Base-by-base conservation (phyloP, 371 early-diverging fungal species). In the Circinella minor region DNA sequence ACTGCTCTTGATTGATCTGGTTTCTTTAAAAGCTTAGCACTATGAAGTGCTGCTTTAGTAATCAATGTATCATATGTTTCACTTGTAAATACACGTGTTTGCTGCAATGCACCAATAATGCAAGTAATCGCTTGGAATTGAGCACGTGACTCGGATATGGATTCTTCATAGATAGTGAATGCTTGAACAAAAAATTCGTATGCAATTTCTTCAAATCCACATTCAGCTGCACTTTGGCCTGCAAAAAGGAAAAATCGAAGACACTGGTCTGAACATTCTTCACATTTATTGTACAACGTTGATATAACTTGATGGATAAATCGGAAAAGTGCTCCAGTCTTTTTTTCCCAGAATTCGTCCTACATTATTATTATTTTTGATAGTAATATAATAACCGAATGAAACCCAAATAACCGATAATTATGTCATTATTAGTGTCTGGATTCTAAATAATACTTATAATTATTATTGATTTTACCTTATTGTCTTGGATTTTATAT, bases 101-200 rank as follows among this genome's bases (percentile, higher is more conserved):
- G 84, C 69, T 89, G 89, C 47, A 98, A 79, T 11, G 95, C 89
- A 37, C 93, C 94, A 63, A 96, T 89, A 71, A 96, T 89, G 47
- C 90, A 88, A 5, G 87, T 88, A 63, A 98, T 91, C 5, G 94
- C 94, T 68, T 91, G 89, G 73, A 88, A 91, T 78, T 98, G 98
- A 4, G 92, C 91, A 71, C 90, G 89, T 49, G 95, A 94, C 63
- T 96, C 96, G 48, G 93, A 92, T 38, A 97, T 91, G 20, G 91
- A 87, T 69, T 97, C 95, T 77, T 98, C 99, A 76, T 96, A 98
- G 46, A 96, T 88, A 3, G 93, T 92, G 67, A 98, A 92, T 27
- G 98, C 97, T 82, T 96, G 93, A 11, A 95, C 93, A 78, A 95
- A 91, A 81, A 97, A 95, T 72, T 96, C 96, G 78, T 97, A 96